Evolutionary conservation across 306 rosid genomes (phyloP).

Genomic region (Acacia confusa): DNA sequence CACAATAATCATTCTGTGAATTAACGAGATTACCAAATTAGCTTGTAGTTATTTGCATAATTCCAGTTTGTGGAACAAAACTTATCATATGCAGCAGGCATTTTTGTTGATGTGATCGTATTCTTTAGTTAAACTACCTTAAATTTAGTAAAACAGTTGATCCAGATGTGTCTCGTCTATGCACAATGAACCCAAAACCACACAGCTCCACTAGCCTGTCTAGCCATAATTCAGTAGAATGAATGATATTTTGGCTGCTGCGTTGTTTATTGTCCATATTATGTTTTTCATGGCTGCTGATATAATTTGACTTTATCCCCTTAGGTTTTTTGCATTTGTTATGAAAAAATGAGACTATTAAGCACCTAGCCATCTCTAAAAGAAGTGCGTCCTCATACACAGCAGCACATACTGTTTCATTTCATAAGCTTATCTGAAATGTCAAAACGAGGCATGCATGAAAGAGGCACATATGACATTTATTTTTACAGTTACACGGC

Average conservation of each 20-base stretch:
- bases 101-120: neutral
- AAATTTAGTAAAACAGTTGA: slow-evolving; percentile 13
- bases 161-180: slow-evolving; percentile 3
- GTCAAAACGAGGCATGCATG: too few species aligned
- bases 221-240: neutral
- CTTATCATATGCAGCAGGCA: neutral
- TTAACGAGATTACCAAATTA: neutral
- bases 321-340: slow-evolving; percentile 27
- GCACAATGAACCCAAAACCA: neutral
- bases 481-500: too few species aligned
- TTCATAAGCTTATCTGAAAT: too few species aligned
- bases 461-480: too few species aligned
- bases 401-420: slow-evolving; percentile 2
- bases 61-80: neutral
- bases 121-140: neutral
- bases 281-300: neutral
- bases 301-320: neutral
- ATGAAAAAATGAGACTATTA: slow-evolving; percentile 1
- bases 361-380: slow-evolving; percentile 7
- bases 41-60: slow-evolving; percentile 7
- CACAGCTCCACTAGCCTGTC: neutral
- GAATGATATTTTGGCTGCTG: slow-evolving; percentile 12
- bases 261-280: slow-evolving; percentile 15
- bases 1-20: slow-evolving; percentile 18
- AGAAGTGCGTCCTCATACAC: neutral